Evolutionary conservation across 164 flowering plant genomes (phyloP).

Genomic region (Dillenia turbinata): DNA sequence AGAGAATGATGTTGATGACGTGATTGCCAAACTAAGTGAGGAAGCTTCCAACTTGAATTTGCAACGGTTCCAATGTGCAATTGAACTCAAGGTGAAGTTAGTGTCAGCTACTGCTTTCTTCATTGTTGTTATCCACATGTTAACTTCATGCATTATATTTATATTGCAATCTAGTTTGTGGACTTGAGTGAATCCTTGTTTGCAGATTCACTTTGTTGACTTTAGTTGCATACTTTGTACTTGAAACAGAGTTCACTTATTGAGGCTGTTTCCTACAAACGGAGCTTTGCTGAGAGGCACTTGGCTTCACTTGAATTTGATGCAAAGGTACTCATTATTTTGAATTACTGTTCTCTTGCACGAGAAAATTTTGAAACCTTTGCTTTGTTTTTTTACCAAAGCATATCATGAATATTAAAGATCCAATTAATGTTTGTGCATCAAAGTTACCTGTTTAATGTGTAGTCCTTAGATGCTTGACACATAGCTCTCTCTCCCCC

Average conservation of each 20-base stretch:
- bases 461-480: no score
- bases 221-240: background rate
- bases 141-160: conserved; percentile 3
- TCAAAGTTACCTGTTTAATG: no score
- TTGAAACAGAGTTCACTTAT: conserved; percentile 54
- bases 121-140: background rate
- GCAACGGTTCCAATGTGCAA: conserved; percentile 46
- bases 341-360: no score
- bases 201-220: conserved; percentile 2
- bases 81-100: conserved; percentile 56
- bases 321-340: conserved; percentile 49
- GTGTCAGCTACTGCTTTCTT: conserved; percentile 1
- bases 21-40: conserved; percentile 47
- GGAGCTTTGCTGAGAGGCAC: conserved; percentile 55
- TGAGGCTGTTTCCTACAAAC: conserved; percentile 54
- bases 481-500: no score
- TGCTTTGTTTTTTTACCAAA: no score
- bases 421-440: no score
- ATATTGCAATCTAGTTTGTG: background rate
- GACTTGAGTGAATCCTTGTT: background rate
- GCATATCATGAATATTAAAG: no score
- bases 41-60: conserved; percentile 43
- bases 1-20: conserved; percentile 55
- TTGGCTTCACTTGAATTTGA: conserved; percentile 71
- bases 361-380: no score